Evolutionary conservation across 2,329 filamentous ascomycete genomes (phyloP).

Genomic region (Simplicillium sp.): DNA sequence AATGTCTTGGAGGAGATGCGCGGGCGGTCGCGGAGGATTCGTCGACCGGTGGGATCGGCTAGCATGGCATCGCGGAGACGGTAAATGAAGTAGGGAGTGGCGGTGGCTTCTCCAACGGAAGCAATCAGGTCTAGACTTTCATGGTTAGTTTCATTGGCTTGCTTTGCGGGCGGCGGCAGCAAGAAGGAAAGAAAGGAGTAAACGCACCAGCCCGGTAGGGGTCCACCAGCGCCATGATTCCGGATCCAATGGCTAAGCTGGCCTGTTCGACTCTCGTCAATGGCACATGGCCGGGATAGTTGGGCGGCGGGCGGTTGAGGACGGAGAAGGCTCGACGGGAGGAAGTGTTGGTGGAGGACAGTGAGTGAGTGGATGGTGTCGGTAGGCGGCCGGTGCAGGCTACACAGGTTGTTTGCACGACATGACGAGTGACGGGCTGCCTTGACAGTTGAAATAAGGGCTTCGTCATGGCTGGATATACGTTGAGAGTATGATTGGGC

Average conservation of each 20-base stretch:
- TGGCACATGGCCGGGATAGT: constrained; percentile 88
- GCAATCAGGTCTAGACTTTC: constrained; percentile 73
- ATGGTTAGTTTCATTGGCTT: background rate
- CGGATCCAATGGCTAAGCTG: constrained; percentile 57
- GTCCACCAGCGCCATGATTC: constrained; percentile 56
- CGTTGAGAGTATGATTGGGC: background rate
- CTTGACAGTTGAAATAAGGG: background rate
- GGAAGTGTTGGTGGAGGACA: constrained; percentile 11
- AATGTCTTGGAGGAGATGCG: constrained; percentile 73
- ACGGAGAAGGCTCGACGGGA: constrained; percentile 55
- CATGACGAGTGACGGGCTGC: background rate
- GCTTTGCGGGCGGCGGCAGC: background rate
- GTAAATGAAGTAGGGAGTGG: constrained; percentile 89
- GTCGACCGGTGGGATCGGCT: constrained; percentile 67
- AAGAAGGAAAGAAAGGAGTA: background rate
- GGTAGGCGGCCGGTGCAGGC: background rate
- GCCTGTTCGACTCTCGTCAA: constrained; percentile 69
- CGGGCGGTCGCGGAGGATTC: constrained; percentile 83
- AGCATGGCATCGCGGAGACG: constrained; percentile 92
- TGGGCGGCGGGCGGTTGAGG: constrained; percentile 74
- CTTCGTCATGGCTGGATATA: background rate
- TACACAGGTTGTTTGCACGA: background rate
- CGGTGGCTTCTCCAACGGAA: constrained; percentile 86
- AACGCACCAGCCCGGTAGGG: constrained; percentile 66
- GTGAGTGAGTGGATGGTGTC: constrained; percentile 11